Conservation (phyloP, 2,329 filamentous ascomycete genomes). For the Trichoderma sp. region DNA sequence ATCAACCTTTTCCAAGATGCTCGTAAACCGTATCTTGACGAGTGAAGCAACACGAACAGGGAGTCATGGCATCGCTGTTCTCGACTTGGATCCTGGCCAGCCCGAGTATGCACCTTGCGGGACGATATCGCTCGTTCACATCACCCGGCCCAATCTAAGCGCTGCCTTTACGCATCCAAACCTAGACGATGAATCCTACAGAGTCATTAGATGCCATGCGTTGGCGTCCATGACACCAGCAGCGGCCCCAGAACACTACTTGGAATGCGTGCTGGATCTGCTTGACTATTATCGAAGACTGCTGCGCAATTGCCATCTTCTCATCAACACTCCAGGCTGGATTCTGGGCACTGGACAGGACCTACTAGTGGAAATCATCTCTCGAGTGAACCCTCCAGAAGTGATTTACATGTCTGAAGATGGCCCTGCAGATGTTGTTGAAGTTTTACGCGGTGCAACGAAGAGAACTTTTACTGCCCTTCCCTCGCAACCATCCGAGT, state of each 20-base stretch:
- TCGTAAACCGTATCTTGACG: constrained; percentile 68
- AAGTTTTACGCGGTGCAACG: constrained; percentile 50
- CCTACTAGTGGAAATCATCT: constrained; percentile 60
- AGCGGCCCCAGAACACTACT: constrained; percentile 66
- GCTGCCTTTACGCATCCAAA: constrained; percentile 66
- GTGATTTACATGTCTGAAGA: constrained; percentile 70
- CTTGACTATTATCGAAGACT: constrained; percentile 56
- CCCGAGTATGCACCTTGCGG: constrained; percentile 73
- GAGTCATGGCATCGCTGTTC: constrained; percentile 49
- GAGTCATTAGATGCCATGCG: constrained; percentile 62
- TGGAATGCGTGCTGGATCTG: constrained; percentile 65
- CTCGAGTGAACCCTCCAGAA: constrained; percentile 56
- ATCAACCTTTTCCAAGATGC: constrained; percentile 69
- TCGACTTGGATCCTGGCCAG: constrained; percentile 78
- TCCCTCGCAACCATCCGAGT: constrained; percentile 60
- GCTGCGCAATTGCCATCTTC: constrained; percentile 53
- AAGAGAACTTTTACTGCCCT: constrained; percentile 51
- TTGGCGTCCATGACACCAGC: constrained; percentile 66
- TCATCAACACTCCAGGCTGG: constrained; percentile 77
- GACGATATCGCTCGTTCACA: constrained; percentile 65
- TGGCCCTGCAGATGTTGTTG: constrained; percentile 59
- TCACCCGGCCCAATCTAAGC: constrained; percentile 63
- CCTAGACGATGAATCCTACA: constrained; percentile 35
- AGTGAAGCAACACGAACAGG: constrained; percentile 20
- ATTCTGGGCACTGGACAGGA: constrained; percentile 70